These are phyloP conservation scores for Phoenix roebelenii DNA, from an alignment of 176 grass and related monocot species.

Conservation along the genomic window DNA sequence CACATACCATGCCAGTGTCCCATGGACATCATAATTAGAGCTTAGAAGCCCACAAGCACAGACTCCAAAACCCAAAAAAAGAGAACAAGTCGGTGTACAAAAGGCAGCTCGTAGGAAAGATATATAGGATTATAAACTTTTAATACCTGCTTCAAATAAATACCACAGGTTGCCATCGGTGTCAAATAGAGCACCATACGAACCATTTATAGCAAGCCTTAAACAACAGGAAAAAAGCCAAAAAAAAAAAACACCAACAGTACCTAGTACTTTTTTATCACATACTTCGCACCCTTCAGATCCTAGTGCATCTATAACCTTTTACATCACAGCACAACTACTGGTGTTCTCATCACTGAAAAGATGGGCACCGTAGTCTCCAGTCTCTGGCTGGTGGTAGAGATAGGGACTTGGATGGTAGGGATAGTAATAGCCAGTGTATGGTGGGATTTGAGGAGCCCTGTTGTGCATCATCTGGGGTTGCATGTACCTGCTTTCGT, in stretches of 20 bases:
- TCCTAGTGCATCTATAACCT: too few relatives aligned
- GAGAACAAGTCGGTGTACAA: too few relatives aligned
- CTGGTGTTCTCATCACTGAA: slow-evolving; percentile 97
- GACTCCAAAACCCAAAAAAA: neutral
- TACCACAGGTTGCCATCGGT: too few relatives aligned
- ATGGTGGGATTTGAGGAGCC: slow-evolving; percentile 83
- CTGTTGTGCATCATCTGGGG: slow-evolving; percentile 94
- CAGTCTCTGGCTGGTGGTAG: slow-evolving; percentile 38
- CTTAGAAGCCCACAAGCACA: neutral
- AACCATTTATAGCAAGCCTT: too few relatives aligned
- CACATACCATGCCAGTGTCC: neutral
- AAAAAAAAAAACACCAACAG: too few relatives aligned
- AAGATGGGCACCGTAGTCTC: slow-evolving; percentile 64
- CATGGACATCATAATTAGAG: neutral
- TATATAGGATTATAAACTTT: too few relatives aligned
- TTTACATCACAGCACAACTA: slow-evolving; percentile 85
- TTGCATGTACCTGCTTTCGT: slow-evolving; percentile 46
- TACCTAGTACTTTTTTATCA: too few relatives aligned
- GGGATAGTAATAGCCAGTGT: slow-evolving; percentile 72
- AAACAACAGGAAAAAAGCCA: too few relatives aligned
- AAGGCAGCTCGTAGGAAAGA: too few relatives aligned
- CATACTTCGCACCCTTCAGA: too few relatives aligned
- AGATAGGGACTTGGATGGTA: slow-evolving; percentile 44
- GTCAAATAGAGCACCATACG: too few relatives aligned
- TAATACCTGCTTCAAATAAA: too few relatives aligned